A percentile compares a stretch with the other conserved stretches of the same genome.
Conservation (phyloP, 371 early-diverging fungal species). For the Mucor indicus region DNA sequence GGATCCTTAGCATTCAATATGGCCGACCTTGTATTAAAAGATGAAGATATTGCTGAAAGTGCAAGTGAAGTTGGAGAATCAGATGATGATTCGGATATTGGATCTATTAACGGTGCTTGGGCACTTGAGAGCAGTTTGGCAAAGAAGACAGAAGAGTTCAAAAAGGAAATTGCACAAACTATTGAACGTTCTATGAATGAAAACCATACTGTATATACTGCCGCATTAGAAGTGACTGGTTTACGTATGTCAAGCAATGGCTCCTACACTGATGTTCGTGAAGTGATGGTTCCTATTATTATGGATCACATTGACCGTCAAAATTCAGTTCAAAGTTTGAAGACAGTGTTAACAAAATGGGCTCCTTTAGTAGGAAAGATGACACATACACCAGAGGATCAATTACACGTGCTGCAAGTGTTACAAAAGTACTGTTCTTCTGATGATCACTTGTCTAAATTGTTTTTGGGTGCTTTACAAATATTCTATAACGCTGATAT, state of each 20-base stretch:
- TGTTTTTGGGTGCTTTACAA: conserved; percentile 64
- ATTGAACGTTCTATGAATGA: conserved; percentile 81
- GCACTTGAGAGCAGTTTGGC: conserved; percentile 29
- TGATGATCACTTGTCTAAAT: conserved; percentile 40
- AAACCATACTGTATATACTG: conserved; percentile 71
- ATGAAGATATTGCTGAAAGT: conserved; percentile 46
- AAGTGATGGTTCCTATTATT: conserved; percentile 65
- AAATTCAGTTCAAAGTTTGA: conserved; percentile 32
- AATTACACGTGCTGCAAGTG: conserved; percentile 69
- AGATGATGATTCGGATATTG: conserved; percentile 50
- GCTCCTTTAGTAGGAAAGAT: conserved; percentile 67
- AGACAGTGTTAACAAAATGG: conserved; percentile 65
- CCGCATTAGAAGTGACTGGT: conserved; percentile 86
- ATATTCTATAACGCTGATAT: conserved; percentile 81
- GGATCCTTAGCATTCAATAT: conserved; percentile 46
- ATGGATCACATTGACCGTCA: conserved; percentile 55
- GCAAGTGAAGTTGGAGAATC: conserved; percentile 56
- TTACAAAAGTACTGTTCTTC: conserved; percentile 58
- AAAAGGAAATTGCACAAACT: conserved; percentile 76
- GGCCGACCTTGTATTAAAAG: conserved; percentile 37
- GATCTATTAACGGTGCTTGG: conserved; percentile 33
- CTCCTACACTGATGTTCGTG: conserved; percentile 76
- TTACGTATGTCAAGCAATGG: conserved; percentile 89
- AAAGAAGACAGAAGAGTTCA: conserved; percentile 63
- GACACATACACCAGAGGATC: conserved; percentile 72